A percentile compares a stretch with the other conserved stretches of the same genome.
These are phyloP conservation scores for Barnettozyma hawaiiensis DNA, from an alignment of 1,139 yeast species.

Conservation along the genomic window DNA sequence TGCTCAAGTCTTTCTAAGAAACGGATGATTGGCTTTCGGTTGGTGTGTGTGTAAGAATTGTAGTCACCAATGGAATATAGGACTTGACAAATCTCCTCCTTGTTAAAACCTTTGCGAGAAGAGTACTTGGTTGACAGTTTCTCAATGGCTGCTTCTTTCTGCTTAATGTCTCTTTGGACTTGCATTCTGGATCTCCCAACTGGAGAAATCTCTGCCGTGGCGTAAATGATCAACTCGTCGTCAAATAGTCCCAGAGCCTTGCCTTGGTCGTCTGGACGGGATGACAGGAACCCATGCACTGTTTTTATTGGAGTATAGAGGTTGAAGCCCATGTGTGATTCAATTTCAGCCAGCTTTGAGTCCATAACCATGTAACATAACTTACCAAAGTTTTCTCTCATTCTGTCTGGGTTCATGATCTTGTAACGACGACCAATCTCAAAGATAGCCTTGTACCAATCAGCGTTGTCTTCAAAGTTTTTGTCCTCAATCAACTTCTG, in stretches of 20 bases:
- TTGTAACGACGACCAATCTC: slow-evolving; percentile 75
- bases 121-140: slow-evolving; percentile 40
- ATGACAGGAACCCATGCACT: slow-evolving; percentile 41
- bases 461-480: slow-evolving; percentile 58
- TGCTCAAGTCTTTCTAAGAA: slow-evolving; percentile 50
- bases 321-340: slow-evolving; percentile 64
- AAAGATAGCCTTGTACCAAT: slow-evolving; percentile 61
- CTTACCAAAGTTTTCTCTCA: slow-evolving; percentile 71
- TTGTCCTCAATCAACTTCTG: slow-evolving; percentile 54
- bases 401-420: slow-evolving; percentile 72
- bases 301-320: slow-evolving; percentile 64
- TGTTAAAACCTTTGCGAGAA: slow-evolving; percentile 31
- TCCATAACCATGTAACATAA: slow-evolving; percentile 79
- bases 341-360: slow-evolving; percentile 62
- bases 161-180: slow-evolving; percentile 50
- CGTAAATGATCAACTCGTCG: slow-evolving; percentile 51
- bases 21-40: slow-evolving; percentile 56
- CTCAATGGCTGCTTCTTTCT: slow-evolving; percentile 61
- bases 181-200: slow-evolving; percentile 46
- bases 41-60: slow-evolving; percentile 63
- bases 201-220: slow-evolving; percentile 59
- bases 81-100: slow-evolving; percentile 60
- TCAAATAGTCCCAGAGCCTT: slow-evolving; percentile 41
- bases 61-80: slow-evolving; percentile 71
- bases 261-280: slow-evolving; percentile 33